These are phyloP conservation scores for Cymbopogon flexuosus DNA, from an alignment of 202 grass and related monocot genomes.

Conservation along the genomic window DNA sequence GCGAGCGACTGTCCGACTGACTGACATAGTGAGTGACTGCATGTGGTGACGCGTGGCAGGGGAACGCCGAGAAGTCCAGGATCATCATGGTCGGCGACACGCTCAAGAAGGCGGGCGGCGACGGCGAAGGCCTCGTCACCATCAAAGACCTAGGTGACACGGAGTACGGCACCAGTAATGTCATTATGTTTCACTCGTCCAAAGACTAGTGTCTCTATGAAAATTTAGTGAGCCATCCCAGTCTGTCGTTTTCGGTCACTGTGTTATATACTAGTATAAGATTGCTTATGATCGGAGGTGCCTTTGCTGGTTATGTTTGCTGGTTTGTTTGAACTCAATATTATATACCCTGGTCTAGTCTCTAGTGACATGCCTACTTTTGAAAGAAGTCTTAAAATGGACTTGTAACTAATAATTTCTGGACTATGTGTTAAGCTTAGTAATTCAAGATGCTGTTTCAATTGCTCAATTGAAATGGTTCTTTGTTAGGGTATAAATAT, in stretches of 20 bases:
- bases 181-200: conserved; percentile 18
- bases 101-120: conserved; percentile 59
- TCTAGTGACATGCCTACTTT: neutral
- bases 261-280: neutral
- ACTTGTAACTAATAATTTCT: neutral
- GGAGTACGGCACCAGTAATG: conserved; percentile 57
- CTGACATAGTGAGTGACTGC: neutral
- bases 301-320: neutral
- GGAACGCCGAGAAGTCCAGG: conserved; percentile 80
- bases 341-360: neutral
- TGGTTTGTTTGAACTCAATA: neutral
- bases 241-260: neutral
- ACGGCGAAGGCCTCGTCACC: conserved; percentile 29
- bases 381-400: neutral
- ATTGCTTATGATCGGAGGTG: neutral
- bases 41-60: conserved; percentile 33
- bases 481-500: neutral
- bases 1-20: neutral
- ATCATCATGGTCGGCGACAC: conserved; percentile 94
- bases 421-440: neutral
- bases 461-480: neutral
- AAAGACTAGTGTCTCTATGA: neutral
- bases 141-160: conserved; percentile 75
- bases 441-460: neutral
- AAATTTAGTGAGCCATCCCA: neutral